phyloP scores from a whole-genome alignment of 2,329 filamentous ascomycete species.

The Remersonia thermophila region DNA sequence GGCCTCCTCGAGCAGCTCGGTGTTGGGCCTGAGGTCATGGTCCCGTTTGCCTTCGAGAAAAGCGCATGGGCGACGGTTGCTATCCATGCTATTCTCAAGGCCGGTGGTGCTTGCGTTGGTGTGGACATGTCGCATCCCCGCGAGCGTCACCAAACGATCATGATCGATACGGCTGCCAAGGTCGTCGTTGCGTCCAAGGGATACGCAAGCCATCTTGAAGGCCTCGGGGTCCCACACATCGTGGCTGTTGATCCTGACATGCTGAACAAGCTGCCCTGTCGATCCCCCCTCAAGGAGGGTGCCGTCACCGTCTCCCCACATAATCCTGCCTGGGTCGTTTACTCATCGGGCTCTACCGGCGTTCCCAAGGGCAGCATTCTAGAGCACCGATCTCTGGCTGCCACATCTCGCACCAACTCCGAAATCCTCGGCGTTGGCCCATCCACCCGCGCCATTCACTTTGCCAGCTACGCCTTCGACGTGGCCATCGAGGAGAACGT shows the following conservation, averaged over 20 bases:
- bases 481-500: constrained; percentile 2
- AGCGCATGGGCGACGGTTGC: constrained; percentile 8
- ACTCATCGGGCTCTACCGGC: constrained; percentile 42
- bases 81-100: constrained; percentile 15
- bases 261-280: background rate
- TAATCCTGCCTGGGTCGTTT: constrained; percentile 26
- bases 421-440: constrained; percentile 1
- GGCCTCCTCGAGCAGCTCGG: constrained; percentile 9
- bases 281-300: too few relatives aligned
- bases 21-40: constrained; percentile 1
- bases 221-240: background rate
- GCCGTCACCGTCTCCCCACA: background rate
- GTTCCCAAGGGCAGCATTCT: constrained; percentile 35
- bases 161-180: background rate
- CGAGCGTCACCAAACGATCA: constrained; percentile 6
- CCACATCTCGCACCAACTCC: constrained; percentile 6
- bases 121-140: constrained; percentile 14
- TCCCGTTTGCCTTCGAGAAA: constrained; percentile 15
- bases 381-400: constrained; percentile 13
- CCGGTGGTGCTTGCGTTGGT: constrained; percentile 17
- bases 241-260: background rate
- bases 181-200: background rate
- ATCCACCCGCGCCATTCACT: constrained; percentile 14
- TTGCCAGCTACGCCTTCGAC: constrained; percentile 16
- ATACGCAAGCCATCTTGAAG: background rate